Evolutionary conservation across 139 green algal species (phyloP).

Genomic region (Coelastrella sp.): DNA sequence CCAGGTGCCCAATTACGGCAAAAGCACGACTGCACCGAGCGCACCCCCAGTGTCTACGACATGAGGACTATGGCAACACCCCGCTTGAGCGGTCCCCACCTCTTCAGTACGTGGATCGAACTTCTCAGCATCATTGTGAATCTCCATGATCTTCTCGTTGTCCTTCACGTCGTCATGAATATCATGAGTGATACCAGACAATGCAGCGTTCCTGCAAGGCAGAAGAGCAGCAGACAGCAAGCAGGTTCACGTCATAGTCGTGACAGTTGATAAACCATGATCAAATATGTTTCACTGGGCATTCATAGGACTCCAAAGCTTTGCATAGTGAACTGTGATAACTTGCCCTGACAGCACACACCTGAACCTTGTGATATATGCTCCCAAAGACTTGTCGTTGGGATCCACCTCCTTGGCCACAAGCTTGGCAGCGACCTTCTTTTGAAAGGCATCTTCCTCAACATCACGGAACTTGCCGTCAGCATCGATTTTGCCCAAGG

Average conservation of each 20-base stretch:
- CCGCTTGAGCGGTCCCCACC: too few relatives aligned
- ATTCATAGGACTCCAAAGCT: too few relatives aligned
- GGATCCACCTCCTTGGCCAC: conserved; percentile 34
- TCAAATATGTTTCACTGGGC: too few relatives aligned
- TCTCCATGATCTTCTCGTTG: conserved; percentile 44
- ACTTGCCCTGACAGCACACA: too few relatives aligned
- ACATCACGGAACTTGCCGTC: background rate
- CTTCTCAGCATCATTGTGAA: conserved; percentile 69
- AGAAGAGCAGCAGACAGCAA: background rate
- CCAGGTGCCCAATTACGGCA: too few relatives aligned
- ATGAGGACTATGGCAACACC: too few relatives aligned
- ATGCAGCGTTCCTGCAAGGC: conserved; percentile 4
- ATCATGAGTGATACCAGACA: conserved; percentile 46
- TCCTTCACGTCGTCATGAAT: conserved; percentile 38
- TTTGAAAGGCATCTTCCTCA: conserved; percentile 33
- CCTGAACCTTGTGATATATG: conserved; percentile 28
- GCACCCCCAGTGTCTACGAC: too few relatives aligned
- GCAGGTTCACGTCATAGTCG: too few relatives aligned
- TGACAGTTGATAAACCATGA: too few relatives aligned
- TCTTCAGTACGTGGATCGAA: conserved; percentile 79
- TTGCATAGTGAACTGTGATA: too few relatives aligned
- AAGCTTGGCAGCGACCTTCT: background rate
- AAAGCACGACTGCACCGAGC: too few relatives aligned
- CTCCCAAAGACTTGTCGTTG: conserved; percentile 27
- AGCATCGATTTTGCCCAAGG: background rate